Percentiles rank a stretch among this genome's conserved stretches.
phyloP scores from a whole-genome alignment of 306 rosid species.

The Gastrolobium bilobum region DNA sequence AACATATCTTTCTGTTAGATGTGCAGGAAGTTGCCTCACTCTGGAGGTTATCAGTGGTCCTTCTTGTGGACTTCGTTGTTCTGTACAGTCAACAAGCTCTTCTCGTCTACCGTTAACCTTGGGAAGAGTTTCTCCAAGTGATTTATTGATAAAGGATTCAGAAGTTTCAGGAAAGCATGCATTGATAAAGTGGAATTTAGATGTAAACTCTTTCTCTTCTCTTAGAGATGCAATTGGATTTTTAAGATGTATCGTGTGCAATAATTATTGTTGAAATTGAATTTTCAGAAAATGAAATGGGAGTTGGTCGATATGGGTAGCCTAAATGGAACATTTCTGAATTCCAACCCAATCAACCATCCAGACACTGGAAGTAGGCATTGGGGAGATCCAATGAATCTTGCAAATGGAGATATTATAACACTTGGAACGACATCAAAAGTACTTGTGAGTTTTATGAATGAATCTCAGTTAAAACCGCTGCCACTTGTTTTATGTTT shows the following conservation, averaged over 20 bases:
- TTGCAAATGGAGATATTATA: constrained; percentile 85
- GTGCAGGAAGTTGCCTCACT: constrained; percentile 94
- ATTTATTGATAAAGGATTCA: constrained; percentile 76
- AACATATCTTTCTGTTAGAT: constrained; percentile 78
- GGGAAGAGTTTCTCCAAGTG: constrained; percentile 90
- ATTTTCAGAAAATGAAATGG: constrained; percentile 89
- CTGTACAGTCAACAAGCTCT: constrained; percentile 64
- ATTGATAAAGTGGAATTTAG: constrained; percentile 80
- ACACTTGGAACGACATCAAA: constrained; percentile 94
- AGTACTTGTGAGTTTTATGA: constrained; percentile 67
- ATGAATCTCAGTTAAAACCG: constrained; percentile 10
- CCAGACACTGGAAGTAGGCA: constrained; percentile 77
- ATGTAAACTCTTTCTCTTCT: constrained; percentile 62
- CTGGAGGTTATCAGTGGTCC: constrained; percentile 96
- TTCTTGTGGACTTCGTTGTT: constrained; percentile 69
- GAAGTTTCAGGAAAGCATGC: constrained; percentile 99
- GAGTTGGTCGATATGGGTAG: constrained; percentile 97
- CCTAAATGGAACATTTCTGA: constrained; percentile 89
- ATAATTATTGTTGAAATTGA: constrained; percentile 46
- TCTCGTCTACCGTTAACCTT: constrained; percentile 77
- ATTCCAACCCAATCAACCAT: constrained; percentile 77
- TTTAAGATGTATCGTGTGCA: constrained; percentile 33
- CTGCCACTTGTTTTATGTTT: constrained; percentile 34
- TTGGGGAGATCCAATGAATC: constrained; percentile 80
- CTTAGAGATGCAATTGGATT: constrained; percentile 45